Evolutionary conservation across 352 stramenopile genomes (phyloP).

Genomic region (Globisporangium cederbergense): DNA sequence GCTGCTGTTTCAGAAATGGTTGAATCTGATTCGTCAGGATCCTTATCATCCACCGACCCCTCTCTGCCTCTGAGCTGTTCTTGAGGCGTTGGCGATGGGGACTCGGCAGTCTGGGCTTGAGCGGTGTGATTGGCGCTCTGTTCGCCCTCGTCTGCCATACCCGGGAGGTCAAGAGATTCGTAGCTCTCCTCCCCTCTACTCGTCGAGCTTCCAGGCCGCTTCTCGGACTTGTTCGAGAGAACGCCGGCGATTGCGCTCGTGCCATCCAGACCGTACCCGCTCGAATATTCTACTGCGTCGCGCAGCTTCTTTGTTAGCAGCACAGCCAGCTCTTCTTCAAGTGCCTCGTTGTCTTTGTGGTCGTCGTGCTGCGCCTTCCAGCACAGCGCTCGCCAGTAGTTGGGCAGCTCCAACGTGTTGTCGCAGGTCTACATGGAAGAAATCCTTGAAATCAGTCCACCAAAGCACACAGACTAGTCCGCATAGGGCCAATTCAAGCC

Average conservation of each 20-base stretch:
- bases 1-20: conserved; percentile 1
- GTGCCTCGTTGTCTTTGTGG: conserved; percentile 15
- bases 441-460: background rate
- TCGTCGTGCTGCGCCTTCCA: conserved; percentile 41
- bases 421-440: conserved; percentile 50
- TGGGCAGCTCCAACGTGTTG: conserved; percentile 66
- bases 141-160: conserved; percentile 23
- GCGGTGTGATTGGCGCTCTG: background rate
- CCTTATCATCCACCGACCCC: background rate
- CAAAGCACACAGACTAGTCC: background rate
- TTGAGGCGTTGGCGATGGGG: background rate
- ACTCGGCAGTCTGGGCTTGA: background rate
- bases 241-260: conserved; percentile 28
- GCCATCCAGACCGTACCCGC: conserved; percentile 61
- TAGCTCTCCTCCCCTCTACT: conserved; percentile 46
- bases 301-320: conserved; percentile 52
- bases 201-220: conserved; percentile 3
- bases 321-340: conserved; percentile 41
- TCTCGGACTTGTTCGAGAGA: conserved; percentile 15
- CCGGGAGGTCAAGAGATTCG: conserved; percentile 58
- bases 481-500: background rate
- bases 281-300: conserved; percentile 55
- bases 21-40: background rate
- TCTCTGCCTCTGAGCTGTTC: background rate
- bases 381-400: conserved; percentile 74